These are phyloP conservation scores for Tremella yokohamensis DNA, from an alignment of 768 basidiomycete species.

Conservation along the genomic window DNA sequence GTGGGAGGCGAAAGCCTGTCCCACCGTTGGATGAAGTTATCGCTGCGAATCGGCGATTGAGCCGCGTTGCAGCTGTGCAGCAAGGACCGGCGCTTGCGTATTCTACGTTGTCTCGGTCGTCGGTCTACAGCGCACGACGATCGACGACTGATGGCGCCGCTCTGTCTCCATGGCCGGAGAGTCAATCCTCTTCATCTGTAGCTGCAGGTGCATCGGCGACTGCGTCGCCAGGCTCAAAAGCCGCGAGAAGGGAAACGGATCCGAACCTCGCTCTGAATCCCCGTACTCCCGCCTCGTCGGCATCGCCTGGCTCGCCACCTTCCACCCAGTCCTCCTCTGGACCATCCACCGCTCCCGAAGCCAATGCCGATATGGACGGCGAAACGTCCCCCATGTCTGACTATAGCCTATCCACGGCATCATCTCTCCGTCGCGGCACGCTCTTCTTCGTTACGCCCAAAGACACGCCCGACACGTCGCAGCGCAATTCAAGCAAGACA, in stretches of 20 bases:
- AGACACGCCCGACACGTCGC: neutral
- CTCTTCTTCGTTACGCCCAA: constrained; percentile 1
- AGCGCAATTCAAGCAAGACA: neutral
- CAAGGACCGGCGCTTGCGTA: no score
- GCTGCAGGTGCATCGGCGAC: neutral
- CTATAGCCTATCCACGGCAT: no score
- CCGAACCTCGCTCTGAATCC: constrained; percentile 1
- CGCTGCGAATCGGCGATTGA: no score
- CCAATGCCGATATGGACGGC: no score
- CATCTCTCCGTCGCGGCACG: neutral
- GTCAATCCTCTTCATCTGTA: neutral
- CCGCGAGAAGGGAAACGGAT: constrained; percentile 1
- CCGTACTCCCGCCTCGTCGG: neutral
- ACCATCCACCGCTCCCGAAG: no score
- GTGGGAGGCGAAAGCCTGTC: neutral
- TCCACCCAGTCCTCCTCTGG: neutral
- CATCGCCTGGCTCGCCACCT: neutral
- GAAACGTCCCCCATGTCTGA: no score
- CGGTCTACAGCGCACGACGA: neutral
- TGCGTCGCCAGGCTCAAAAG: neutral
- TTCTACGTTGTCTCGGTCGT: neutral
- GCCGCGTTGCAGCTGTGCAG: no score
- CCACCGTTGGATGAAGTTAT: neutral
- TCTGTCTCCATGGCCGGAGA: neutral
- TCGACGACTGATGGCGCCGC: neutral